A percentile compares a stretch with the other conserved stretches of the same genome.
phyloP scores from a whole-genome alignment of 495 filamentous ascomycete species.

The Monascus purpureus region DNA sequence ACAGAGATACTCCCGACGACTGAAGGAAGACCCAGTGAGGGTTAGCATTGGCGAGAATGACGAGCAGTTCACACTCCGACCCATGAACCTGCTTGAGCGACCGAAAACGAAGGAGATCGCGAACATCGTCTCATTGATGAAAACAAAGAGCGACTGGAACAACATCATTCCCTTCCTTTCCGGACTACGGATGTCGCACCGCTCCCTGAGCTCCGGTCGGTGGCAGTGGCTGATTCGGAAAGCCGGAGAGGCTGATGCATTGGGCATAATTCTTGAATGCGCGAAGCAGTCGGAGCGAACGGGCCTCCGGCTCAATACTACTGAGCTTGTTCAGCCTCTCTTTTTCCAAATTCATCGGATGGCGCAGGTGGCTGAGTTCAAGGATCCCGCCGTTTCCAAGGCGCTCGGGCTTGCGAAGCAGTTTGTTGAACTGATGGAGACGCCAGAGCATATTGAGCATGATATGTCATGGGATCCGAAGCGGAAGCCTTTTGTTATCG shows the following conservation, averaged over 20 bases:
- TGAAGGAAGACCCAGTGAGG: constrained; percentile 44
- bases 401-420: constrained; percentile 32
- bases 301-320: constrained; percentile 30
- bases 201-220: constrained; percentile 12
- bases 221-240: constrained; percentile 28
- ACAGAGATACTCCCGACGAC: constrained; percentile 30
- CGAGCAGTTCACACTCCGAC: constrained; percentile 33
- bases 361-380: constrained; percentile 30
- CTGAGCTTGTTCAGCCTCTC: constrained; percentile 27
- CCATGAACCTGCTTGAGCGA: constrained; percentile 24
- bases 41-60: constrained; percentile 45
- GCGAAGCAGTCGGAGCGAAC: constrained; percentile 33
- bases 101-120: constrained; percentile 23
- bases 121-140: constrained; percentile 31
- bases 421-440: constrained; percentile 37
- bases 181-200: constrained; percentile 35
- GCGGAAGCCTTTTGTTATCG: constrained; percentile 25
- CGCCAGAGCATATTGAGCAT: constrained; percentile 21
- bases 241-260: constrained; percentile 20
- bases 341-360: constrained; percentile 36
- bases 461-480: constrained; percentile 15
- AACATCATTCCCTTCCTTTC: constrained; percentile 45
- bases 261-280: constrained; percentile 39
- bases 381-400: constrained; percentile 17
- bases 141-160: constrained; percentile 40